Evolutionary conservation across 179 eudicot species (phyloP), one percentile per base, ranked within the genome.

Genomic region (Nepenthes alata): DNA sequence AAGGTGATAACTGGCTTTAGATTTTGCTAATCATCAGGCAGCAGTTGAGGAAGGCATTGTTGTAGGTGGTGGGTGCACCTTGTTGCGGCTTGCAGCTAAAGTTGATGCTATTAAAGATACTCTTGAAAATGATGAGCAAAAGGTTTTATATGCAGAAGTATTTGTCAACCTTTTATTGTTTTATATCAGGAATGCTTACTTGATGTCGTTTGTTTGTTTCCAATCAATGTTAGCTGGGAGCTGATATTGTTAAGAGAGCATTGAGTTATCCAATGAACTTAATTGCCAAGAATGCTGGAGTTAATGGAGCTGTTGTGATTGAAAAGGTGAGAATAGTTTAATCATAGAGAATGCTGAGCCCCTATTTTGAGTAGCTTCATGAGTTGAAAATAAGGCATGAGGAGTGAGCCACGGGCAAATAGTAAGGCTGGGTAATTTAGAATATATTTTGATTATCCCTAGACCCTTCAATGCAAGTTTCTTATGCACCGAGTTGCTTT

Each of bases 41-140:
- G 98, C 98, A 67, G 98, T 93, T 67, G 97, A 85, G 72, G 98
- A 93, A 81, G 98, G 98, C 47, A 93, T 93, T 63, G 98, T 93
- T 66, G 95, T 87, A 55, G 98, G 98, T 71, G 98, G 98, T 67
- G 98, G 98, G 53, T 93, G 98, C 76, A 85, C 97, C 35, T 74
- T 93, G 56, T 70, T 93, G 72, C 80, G 98, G 66, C 88, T 90
- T 60, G 80, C 97, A 1, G 60, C 90, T 15, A 93, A 87, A 73
- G 98, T 93, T 60, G 97, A 93, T 74, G 88, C 89, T 70, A 90
- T 93, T 45, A 93, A 75, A 77, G 89, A 67, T 16, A 83, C 78
- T 59, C 91, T 93, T 57, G 98, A 74, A 47, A 87, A 89, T 67
- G 88, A 79, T 10, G 98, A 90, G 71, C 95, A 90, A 69, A 93